Evolutionary conservation across 257 asterid species (phyloP).

Genomic region (Primulina tabacum): DNA sequence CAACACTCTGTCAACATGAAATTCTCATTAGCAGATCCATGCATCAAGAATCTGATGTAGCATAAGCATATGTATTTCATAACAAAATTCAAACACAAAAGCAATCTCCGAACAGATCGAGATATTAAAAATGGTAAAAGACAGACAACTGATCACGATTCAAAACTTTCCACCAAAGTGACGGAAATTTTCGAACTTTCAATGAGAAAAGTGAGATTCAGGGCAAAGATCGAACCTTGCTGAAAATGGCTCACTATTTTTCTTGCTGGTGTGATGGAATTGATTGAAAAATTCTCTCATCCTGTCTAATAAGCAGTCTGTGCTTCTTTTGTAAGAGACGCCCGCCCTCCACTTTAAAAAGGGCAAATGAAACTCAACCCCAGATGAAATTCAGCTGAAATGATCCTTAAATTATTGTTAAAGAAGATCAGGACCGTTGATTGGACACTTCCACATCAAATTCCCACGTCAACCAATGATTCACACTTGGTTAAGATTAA

Average conservation of each 20-base stretch:
- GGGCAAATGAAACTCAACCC: conserved; percentile 32
- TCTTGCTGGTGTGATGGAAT: not conserved
- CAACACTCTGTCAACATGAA: not conserved
- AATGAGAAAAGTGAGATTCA: not conserved
- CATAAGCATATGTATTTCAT: not conserved
- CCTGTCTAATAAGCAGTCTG: conserved; percentile 1
- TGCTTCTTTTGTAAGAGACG: conserved; percentile 16
- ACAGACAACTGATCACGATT: not conserved
- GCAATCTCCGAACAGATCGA: conserved; percentile 21
- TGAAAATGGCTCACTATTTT: not conserved
- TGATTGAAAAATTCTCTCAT: not conserved
- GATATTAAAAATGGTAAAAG: not conserved
- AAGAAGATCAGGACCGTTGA: conserved; percentile 41
- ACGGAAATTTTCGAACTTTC: not conserved
- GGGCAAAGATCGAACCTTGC: not conserved
- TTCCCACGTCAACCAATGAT: too few relatives aligned
- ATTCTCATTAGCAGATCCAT: conserved; percentile 18
- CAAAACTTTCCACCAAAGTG: conserved; percentile 6
- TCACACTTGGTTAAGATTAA: too few relatives aligned
- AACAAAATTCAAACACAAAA: not conserved
- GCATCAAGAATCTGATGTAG: conserved; percentile 8
- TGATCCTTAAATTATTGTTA: conserved; percentile 39
- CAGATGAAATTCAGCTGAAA: conserved; percentile 38
- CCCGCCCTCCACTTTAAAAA: conserved; percentile 41
- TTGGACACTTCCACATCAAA: not conserved